Conservation (phyloP, 805 yeast species). For the Candida endomychidarum region DNA sequence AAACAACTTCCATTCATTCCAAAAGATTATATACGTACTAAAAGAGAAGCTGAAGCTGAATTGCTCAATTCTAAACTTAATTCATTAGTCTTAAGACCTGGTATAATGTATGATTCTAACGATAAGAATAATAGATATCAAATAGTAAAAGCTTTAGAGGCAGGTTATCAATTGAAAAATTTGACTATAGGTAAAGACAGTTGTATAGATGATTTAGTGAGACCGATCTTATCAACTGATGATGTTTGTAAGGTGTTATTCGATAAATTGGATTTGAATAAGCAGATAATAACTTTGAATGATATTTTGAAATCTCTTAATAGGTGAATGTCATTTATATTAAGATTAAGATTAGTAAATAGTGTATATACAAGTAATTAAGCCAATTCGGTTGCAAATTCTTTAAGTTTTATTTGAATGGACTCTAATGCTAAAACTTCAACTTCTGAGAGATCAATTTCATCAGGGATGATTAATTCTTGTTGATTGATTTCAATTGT, state of each 20-base stretch:
- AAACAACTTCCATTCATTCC: slow-evolving; percentile 62
- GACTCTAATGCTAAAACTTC: slow-evolving; percentile 30
- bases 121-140: slow-evolving; percentile 15
- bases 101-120: slow-evolving; percentile 70
- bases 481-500: slow-evolving; percentile 3
- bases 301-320: slow-evolving; percentile 15
- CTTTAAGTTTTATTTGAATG: slow-evolving; percentile 17
- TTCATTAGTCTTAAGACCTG: slow-evolving; percentile 72
- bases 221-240: slow-evolving; percentile 69
- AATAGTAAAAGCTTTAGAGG: slow-evolving; percentile 33
- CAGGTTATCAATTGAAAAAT: slow-evolving; percentile 46
- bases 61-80: slow-evolving; percentile 50
- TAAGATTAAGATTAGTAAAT: neutral
- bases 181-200: slow-evolving; percentile 35
- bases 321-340: slow-evolving; percentile 1
- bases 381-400: neutral
- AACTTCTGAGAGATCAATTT: slow-evolving; percentile 22
- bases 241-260: slow-evolving; percentile 61
- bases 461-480: slow-evolving; percentile 21
- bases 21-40: slow-evolving; percentile 67
- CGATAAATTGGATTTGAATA: slow-evolving; percentile 51
- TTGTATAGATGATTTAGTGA: slow-evolving; percentile 46
- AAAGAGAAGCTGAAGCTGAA: slow-evolving; percentile 73
- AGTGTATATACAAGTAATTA: neutral
- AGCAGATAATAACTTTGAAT: slow-evolving; percentile 56